These are phyloP conservation scores for Yarrowia osloensis DNA, from an alignment of 805 yeast genomes.

Conservation along the genomic window DNA sequence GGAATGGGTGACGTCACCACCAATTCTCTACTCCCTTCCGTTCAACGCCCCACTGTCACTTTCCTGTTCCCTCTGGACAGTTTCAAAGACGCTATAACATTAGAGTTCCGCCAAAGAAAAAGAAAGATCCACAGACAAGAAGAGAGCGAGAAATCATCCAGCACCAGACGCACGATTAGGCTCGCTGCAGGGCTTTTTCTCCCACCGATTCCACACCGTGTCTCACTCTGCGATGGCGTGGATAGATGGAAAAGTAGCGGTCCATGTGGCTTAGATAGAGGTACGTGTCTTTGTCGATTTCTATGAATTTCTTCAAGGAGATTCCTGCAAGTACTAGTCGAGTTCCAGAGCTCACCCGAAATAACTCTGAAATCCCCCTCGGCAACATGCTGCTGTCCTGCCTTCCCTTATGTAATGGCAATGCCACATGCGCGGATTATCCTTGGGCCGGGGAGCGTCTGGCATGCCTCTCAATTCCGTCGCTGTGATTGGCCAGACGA, in stretches of 20 bases:
- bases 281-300: no score
- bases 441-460: background rate
- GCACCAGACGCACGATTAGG: conserved; percentile 16
- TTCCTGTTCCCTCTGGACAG: no score
- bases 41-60: no score
- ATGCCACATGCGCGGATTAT: conserved; percentile 4
- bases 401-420: background rate
- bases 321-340: no score
- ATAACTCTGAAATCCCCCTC: background rate
- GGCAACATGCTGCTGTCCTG: conserved; percentile 5
- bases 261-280: no score
- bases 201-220: background rate
- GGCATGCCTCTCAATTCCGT: background rate
- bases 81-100: no score
- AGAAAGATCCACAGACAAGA: background rate
- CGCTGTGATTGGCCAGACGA: background rate
- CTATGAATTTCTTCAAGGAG: no score
- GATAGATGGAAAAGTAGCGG: no score
- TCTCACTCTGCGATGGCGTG: background rate
- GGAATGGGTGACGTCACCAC: no score
- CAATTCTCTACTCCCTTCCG: no score
- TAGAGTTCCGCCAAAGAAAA: background rate
- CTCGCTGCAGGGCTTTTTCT: conserved; percentile 23
- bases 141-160: no score
- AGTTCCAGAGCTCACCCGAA: no score